A percentile compares a stretch with the other conserved stretches of the same genome.
These are phyloP conservation scores for Boletus subcaerulescens DNA, from an alignment of 768 basidiomycete genomes.

Conservation along the genomic window DNA sequence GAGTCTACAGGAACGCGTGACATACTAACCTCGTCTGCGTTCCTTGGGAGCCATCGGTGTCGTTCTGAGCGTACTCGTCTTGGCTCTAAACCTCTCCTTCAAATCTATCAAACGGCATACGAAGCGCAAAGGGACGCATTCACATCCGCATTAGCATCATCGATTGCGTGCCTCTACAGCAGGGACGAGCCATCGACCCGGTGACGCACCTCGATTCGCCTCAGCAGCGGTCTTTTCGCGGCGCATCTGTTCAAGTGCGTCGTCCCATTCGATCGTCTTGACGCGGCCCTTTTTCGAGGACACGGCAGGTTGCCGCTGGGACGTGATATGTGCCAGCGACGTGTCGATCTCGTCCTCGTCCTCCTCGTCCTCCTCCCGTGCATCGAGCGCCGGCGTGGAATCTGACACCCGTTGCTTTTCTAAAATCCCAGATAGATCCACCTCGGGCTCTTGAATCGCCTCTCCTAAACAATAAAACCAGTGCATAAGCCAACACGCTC, in stretches of 20 bases:
- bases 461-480: slow-evolving; percentile 44
- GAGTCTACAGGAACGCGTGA: not conserved
- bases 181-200: not conserved
- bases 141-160: not conserved
- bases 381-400: slow-evolving; percentile 16
- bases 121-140: not conserved
- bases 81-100: slow-evolving; percentile 56
- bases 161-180: no score
- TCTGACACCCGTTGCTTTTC: slow-evolving; percentile 57
- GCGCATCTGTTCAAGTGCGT: slow-evolving; percentile 58
- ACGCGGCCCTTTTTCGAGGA: slow-evolving; percentile 60
- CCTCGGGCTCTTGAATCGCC: slow-evolving; percentile 64
- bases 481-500: not conserved
- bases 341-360: slow-evolving; percentile 60
- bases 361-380: slow-evolving; percentile 47
- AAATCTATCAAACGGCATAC: slow-evolving; percentile 40
- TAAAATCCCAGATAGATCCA: slow-evolving; percentile 67
- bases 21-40: slow-evolving; percentile 37
- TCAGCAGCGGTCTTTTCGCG: slow-evolving; percentile 73
- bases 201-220: slow-evolving; percentile 61
- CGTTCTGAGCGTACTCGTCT: slow-evolving; percentile 44
- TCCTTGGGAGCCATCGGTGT: slow-evolving; percentile 36
- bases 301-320: slow-evolving; percentile 15
- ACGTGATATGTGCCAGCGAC: slow-evolving; percentile 51
- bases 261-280: slow-evolving; percentile 66